These are phyloP conservation scores for Elaeis oleifera DNA, from an alignment of 202 grass and related monocot genomes.

Conservation along the genomic window DNA sequence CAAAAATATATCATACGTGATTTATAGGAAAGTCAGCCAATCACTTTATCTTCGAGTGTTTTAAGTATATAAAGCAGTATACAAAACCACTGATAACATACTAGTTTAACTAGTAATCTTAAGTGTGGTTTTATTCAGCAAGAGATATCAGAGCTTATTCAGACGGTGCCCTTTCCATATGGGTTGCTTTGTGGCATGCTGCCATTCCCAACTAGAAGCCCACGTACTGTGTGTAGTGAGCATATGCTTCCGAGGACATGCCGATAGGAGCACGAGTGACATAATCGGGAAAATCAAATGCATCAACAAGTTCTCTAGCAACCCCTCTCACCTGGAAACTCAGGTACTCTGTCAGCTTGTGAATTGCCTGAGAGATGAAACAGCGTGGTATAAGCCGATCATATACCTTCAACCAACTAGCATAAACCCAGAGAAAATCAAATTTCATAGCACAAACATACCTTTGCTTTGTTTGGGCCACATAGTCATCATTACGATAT, in stretches of 20 bases:
- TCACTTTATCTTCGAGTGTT: no score
- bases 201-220: slow-evolving; percentile 44
- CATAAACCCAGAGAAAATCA: no score
- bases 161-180: not conserved
- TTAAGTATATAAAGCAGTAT: no score
- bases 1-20: no score
- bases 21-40: no score
- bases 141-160: no score
- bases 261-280: slow-evolving; percentile 80
- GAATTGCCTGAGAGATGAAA: slow-evolving; percentile 48
- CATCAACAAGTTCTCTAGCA: slow-evolving; percentile 57
- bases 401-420: no score
- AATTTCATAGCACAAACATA: slow-evolving; percentile 12
- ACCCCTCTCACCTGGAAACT: slow-evolving; percentile 91
- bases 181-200: not conserved
- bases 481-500: slow-evolving; percentile 83
- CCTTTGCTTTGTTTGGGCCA: slow-evolving; percentile 96
- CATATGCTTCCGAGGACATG: slow-evolving; percentile 69
- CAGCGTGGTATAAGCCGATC: not conserved
- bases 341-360: slow-evolving; percentile 81
- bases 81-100: no score
- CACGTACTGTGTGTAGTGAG: slow-evolving; percentile 65
- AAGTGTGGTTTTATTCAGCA: no score
- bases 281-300: slow-evolving; percentile 78
- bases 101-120: no score